phyloP scores from a whole-genome alignment of 2,329 filamentous ascomycete genomes.

The Sphaerulina musiva region DNA sequence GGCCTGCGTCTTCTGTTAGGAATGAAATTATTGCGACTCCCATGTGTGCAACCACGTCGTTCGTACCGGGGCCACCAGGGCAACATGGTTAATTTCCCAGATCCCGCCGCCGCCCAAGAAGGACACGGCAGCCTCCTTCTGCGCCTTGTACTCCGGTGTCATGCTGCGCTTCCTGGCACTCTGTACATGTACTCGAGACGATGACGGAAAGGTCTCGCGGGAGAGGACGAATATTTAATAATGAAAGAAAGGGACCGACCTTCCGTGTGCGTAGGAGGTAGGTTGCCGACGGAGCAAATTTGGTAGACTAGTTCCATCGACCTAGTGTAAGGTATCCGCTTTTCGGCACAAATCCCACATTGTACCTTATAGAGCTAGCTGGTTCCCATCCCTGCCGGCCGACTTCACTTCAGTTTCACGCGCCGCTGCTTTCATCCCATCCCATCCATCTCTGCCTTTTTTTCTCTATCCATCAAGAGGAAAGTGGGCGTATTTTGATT shows the following conservation, averaged over 20 bases:
- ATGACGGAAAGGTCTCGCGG: background rate
- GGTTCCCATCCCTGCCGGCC: conserved; percentile 1
- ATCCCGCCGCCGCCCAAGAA: conserved; percentile 78
- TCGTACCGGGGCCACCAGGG: conserved; percentile 74
- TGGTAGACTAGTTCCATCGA: too few relatives aligned
- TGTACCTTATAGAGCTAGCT: background rate
- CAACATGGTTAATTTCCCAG: conserved; percentile 79
- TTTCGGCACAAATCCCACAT: too few relatives aligned
- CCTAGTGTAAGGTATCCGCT: too few relatives aligned
- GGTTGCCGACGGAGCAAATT: too few relatives aligned
- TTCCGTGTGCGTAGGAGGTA: background rate
- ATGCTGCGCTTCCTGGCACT: conserved; percentile 14
- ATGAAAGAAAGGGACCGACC: conserved; percentile 7
- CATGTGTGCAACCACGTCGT: conserved; percentile 19
- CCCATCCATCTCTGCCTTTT: too few relatives aligned
- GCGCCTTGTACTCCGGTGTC: conserved; percentile 66
- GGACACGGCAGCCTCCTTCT: conserved; percentile 94
- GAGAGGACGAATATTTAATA: background rate
- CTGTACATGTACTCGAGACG: background rate
- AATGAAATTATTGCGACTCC: conserved; percentile 20
- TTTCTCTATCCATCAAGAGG: too few relatives aligned
- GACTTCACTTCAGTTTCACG: background rate
- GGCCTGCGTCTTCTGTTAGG: conserved; percentile 48
- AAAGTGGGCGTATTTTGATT: too few relatives aligned
- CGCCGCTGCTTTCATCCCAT: too few relatives aligned